phyloP scores from a whole-genome alignment of 2,329 filamentous ascomycete genomes.

The Boeremia lycopersici region DNA sequence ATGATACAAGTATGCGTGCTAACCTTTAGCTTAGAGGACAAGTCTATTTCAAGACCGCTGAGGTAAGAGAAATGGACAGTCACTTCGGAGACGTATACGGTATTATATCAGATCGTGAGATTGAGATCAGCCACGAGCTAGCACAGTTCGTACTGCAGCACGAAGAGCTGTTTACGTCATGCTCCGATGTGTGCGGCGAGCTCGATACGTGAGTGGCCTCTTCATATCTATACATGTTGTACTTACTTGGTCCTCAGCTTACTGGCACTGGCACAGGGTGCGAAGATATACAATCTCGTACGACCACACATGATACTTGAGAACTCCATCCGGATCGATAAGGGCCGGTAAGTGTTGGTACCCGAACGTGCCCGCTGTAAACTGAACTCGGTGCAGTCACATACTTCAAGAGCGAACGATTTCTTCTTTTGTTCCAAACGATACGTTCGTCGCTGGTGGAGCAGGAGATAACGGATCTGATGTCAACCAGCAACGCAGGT shows the following conservation, averaged over 20 bases:
- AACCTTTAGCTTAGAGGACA: conserved; percentile 49
- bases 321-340: conserved; percentile 74
- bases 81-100: conserved; percentile 85
- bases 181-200: conserved; percentile 84
- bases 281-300: conserved; percentile 73
- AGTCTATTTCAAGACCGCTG: conserved; percentile 84
- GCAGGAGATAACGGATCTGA: conserved; percentile 20
- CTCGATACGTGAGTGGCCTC: conserved; percentile 65
- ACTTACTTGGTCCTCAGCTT: conserved; percentile 58
- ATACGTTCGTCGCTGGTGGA: conserved; percentile 72
- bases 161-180: conserved; percentile 67
- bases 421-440: conserved; percentile 80
- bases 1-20: background rate
- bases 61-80: conserved; percentile 80
- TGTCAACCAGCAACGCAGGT: background rate
- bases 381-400: conserved; percentile 58
- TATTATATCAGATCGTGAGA: conserved; percentile 86
- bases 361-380: background rate
- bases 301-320: conserved; percentile 71
- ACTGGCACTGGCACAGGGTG: conserved; percentile 78
- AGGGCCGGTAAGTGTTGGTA: conserved; percentile 64
- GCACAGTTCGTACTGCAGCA: conserved; percentile 72
- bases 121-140: conserved; percentile 83
- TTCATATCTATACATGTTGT: background rate
- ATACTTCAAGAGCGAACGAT: conserved; percentile 85